Evolutionary conservation across 305 asterid genomes (phyloP).

Genomic region (Fraxinus angustifolia): DNA sequence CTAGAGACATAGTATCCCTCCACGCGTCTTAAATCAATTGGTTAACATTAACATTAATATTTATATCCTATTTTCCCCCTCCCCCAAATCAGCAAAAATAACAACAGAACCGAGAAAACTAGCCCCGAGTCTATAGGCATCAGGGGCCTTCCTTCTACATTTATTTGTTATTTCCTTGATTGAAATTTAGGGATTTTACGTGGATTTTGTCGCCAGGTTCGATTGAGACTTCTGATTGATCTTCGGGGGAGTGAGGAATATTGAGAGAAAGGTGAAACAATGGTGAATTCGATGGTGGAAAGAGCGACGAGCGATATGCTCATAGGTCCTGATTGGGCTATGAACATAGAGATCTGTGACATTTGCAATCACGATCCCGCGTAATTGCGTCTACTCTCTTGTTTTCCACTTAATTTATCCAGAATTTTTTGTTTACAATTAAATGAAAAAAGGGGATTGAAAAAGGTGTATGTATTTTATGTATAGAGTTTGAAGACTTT

Average conservation of each 20-base stretch:
- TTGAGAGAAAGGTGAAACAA: conserved; percentile 30
- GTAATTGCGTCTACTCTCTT: conserved; percentile 40
- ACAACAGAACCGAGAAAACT: conserved; percentile 30
- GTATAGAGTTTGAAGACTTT: neutral
- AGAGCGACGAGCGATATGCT: conserved; percentile 95
- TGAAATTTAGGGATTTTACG: neutral
- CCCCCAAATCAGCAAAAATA: conserved; percentile 30
- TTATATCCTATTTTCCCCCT: neutral
- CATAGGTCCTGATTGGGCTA: conserved; percentile 99
- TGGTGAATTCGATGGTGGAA: conserved; percentile 95
- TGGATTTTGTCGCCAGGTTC: conserved; percentile 18
- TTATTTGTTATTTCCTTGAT: neutral
- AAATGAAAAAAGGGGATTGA: neutral
- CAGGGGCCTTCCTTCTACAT: neutral
- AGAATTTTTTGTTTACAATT: neutral
- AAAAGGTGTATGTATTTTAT: neutral
- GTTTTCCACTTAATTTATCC: neutral
- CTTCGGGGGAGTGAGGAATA: conserved; percentile 25
- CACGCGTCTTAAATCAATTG: conserved; percentile 34
- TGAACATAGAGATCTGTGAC: conserved; percentile 99
- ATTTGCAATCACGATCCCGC: conserved; percentile 96
- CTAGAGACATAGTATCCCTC: neutral
- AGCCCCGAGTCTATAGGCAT: conserved; percentile 13
- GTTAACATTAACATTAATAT: conserved; percentile 8
- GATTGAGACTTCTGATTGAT: neutral